phyloP scores from a whole-genome alignment of 2,329 filamentous ascomycete species.

The Teratosphaeria viscida region DNA sequence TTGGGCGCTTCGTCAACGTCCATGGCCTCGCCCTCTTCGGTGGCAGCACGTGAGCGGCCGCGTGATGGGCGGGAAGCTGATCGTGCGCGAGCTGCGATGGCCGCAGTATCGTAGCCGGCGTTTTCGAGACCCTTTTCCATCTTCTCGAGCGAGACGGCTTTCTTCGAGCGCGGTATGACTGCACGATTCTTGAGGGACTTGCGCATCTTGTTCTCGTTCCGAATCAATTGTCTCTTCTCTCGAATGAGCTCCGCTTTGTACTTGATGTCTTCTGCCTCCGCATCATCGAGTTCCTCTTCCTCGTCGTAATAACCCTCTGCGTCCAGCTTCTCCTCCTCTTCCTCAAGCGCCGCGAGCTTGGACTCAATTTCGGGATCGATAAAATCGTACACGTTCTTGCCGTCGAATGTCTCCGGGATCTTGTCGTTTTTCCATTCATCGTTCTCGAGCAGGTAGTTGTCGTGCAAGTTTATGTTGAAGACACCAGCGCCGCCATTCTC shows the following conservation, averaged over 20 bases:
- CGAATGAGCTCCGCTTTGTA: constrained; percentile 92
- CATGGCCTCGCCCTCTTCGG: constrained; percentile 57
- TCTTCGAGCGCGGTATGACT: constrained; percentile 73
- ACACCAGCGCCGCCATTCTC: constrained; percentile 93
- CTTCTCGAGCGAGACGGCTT: constrained; percentile 72
- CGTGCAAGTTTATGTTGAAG: constrained; percentile 82
- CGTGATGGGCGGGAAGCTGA: constrained; percentile 51
- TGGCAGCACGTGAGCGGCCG: constrained; percentile 55
- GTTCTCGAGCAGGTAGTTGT: constrained; percentile 78
- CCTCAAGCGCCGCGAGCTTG: constrained; percentile 83
- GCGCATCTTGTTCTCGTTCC: constrained; percentile 89
- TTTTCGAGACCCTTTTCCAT: constrained; percentile 78
- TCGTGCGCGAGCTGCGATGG: constrained; percentile 62
- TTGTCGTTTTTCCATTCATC: constrained; percentile 94
- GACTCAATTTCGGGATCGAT: constrained; percentile 93
- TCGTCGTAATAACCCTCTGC: constrained; percentile 90
- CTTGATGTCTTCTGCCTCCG: constrained; percentile 74
- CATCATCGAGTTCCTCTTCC: constrained; percentile 67
- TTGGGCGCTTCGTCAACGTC: constrained; percentile 43
- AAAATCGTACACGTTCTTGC: constrained; percentile 96
- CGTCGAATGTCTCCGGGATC: constrained; percentile 86
- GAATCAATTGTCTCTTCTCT: constrained; percentile 84
- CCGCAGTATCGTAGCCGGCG: constrained; percentile 73
- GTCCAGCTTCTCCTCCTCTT: constrained; percentile 88
- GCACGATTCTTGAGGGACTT: constrained; percentile 97